A percentile compares a stretch with the other conserved stretches of the same genome.
phyloP scores from a whole-genome alignment of 768 basidiomycete genomes.

The Suillus placidus region DNA sequence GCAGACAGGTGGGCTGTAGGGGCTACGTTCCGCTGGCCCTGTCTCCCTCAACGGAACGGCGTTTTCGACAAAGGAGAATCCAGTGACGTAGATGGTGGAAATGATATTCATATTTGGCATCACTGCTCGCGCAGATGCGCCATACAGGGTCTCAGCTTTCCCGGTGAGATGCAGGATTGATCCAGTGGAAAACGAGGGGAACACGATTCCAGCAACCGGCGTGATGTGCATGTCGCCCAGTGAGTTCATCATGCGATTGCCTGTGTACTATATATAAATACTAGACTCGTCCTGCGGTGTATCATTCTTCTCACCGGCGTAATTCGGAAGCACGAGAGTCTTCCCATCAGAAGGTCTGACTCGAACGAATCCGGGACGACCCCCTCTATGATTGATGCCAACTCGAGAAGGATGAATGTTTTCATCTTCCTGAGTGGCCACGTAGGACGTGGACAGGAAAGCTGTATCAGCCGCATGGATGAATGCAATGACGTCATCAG shows the following conservation, averaged over 20 bases:
- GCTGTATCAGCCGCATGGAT: conserved; percentile 54
- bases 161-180: conserved; percentile 65
- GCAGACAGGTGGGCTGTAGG: conserved; percentile 62
- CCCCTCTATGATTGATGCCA: conserved; percentile 67
- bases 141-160: conserved; percentile 51
- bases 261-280: conserved; percentile 29
- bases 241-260: conserved; percentile 65
- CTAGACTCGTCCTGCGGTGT: background rate
- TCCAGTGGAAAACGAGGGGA: conserved; percentile 55
- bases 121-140: conserved; percentile 45
- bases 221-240: conserved; percentile 64
- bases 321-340: conserved; percentile 62
- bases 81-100: conserved; percentile 52
- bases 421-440: conserved; percentile 41
- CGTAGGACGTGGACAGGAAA: conserved; percentile 57
- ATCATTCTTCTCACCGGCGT: conserved; percentile 42
- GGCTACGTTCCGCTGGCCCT: conserved; percentile 36
- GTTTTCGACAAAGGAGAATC: conserved; percentile 53
- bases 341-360: conserved; percentile 57
- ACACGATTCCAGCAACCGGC: conserved; percentile 58
- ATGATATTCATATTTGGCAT: conserved; percentile 54
- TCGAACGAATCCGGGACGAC: conserved; percentile 62
- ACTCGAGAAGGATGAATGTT: conserved; percentile 54
- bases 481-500: conserved; percentile 50
- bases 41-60: conserved; percentile 56